phyloP scores from a whole-genome alignment of 176 grass and related monocot species.

The Zoysia pacifica region DNA sequence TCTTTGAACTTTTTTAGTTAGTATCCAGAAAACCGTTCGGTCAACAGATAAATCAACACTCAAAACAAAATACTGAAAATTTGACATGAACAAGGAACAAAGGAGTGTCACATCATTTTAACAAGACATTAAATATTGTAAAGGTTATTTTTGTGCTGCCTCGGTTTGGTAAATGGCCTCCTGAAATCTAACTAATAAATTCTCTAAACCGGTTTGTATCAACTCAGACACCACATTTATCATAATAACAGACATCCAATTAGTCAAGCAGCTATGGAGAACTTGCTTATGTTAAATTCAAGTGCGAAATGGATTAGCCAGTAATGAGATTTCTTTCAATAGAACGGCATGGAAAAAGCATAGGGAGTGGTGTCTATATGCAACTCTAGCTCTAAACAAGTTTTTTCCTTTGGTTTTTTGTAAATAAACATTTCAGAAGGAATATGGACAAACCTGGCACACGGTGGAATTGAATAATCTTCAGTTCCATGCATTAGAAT shows the following conservation, averaged over 20 bases:
- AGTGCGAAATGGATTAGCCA: neutral
- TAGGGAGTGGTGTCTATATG: neutral
- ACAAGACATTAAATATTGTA: neutral
- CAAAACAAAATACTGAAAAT: neutral
- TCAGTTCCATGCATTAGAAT: slow-evolving; percentile 90
- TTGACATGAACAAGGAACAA: neutral
- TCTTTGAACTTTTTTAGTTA: too few relatives aligned
- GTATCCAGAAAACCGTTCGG: too few relatives aligned
- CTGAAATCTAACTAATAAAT: neutral
- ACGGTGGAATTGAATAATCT: slow-evolving; percentile 96
- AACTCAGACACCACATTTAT: too few relatives aligned
- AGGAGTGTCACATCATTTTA: neutral
- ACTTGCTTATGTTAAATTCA: slow-evolving; percentile 6
- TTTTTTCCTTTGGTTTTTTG: neutral
- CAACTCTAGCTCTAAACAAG: neutral
- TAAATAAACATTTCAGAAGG: neutral
- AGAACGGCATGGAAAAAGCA: neutral
- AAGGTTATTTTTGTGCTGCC: slow-evolving; percentile 3
- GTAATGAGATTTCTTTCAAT: neutral
- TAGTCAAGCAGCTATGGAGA: neutral
- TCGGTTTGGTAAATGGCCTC: neutral
- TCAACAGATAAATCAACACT: neutral
- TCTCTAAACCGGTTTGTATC: too few relatives aligned
- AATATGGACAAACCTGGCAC: slow-evolving; percentile 69
- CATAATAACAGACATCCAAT: too few relatives aligned